Percentiles rank a stretch among this genome's conserved stretches.
Conservation (phyloP, 2,329 filamentous ascomycete species). For the Beauveria sp. region DNA sequence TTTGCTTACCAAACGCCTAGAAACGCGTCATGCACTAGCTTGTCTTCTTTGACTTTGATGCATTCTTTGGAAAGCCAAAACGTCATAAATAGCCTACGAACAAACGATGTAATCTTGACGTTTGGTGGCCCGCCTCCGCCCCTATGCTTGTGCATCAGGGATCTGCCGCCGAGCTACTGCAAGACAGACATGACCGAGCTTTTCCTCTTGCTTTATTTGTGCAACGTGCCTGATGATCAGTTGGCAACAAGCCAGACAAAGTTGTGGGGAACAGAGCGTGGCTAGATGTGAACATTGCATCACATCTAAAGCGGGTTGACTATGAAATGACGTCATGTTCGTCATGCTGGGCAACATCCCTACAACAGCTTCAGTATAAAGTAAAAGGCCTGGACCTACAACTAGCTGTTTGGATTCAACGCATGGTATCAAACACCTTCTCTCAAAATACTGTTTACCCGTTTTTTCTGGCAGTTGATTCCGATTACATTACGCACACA, state of each 20-base stretch:
- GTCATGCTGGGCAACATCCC: slow-evolving; percentile 1
- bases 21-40: too few species aligned
- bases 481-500: background rate
- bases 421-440: background rate
- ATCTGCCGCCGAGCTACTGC: background rate
- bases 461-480: background rate
- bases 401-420: background rate
- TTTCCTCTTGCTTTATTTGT: background rate
- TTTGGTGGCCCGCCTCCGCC: background rate
- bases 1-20: too few species aligned
- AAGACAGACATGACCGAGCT: background rate
- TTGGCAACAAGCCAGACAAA: background rate
- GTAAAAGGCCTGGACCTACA: background rate
- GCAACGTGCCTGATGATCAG: background rate
- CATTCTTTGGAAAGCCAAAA: too few species aligned
- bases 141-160: background rate
- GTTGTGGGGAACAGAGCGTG: background rate
- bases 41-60: too few species aligned
- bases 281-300: background rate
- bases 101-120: background rate
- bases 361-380: slow-evolving; percentile 1
- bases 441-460: background rate
- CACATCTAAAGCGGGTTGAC: background rate
- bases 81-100: too few species aligned
- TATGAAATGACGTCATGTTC: slow-evolving; percentile 9